Base-by-base conservation (phyloP, 164 flowering plant species). In the Taxillus chinensis region DNA sequence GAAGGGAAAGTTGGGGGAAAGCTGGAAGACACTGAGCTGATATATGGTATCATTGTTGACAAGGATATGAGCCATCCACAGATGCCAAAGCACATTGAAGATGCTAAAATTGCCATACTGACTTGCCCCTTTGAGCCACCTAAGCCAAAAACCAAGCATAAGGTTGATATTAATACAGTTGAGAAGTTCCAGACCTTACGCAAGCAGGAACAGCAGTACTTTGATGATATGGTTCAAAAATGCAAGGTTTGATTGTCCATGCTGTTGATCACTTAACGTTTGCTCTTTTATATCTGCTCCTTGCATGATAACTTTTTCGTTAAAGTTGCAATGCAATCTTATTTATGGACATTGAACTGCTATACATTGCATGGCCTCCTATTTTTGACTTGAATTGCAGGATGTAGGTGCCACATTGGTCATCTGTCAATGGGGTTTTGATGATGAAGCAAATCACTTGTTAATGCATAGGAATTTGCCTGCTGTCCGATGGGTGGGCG, bases 101-200 rank as follows among this genome's bases (percentile, higher is more conserved):
- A 93, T 81, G 97, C 97, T 16, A 80, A 86, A 40, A 90, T 93
- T 77, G 96, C 97, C 14, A 93, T 93, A n/a, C 69, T 93, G 77
- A 93, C 99, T 58, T 93, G 96, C 74, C 97, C 99, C 10, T 93
- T 93, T 83, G 97, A 93, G 85, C 99, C 99, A 41, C 96, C 99
- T 1, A 93, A 93, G 84, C 99, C 97, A 62, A 93, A 93, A 77
- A 91, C 99, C 57, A 93, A 93, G 73, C 99, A 93, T 87, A 93
- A 93, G 95, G 96, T 93, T 74, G 99, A 93, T 67, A 90, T 93
- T 71, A 96, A 93, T 77, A 81, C 96, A 2, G 95, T 90, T 46
- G 99, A 93, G 54, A 90, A 93, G 77, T 93, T 93, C 69, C 87
- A 93, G 73, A 87, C 93, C 14, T 73, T 93, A 54, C 88, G 97